Conservation (phyloP, 176 grass and related monocot species). For the Puccinellia tenuiflora region DNA sequence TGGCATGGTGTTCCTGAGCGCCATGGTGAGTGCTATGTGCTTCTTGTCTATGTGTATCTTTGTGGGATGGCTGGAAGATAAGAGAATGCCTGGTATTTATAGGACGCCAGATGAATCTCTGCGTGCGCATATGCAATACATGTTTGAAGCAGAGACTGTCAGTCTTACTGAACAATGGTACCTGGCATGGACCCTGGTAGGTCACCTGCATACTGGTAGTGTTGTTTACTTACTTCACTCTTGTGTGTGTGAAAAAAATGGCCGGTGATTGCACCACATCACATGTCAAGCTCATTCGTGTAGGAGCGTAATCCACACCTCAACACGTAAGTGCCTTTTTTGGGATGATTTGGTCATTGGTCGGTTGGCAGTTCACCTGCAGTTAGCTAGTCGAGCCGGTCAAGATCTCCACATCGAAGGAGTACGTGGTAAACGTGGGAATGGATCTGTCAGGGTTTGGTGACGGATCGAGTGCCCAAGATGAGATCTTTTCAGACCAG, state of each 20-base stretch:
- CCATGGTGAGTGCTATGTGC: neutral
- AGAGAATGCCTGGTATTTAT: neutral
- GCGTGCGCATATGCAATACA: neutral
- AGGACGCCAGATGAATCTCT: neutral
- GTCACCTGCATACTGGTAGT: neutral
- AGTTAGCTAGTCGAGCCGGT: neutral
- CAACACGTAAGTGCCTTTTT: neutral
- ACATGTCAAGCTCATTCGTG: too few species aligned
- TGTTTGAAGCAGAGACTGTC: neutral
- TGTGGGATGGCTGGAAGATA: neutral
- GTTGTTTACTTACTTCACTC: slow-evolving; percentile 2
- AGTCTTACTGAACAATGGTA: neutral
- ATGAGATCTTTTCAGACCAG: too few species aligned
- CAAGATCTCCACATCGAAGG: neutral
- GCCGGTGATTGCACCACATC: too few species aligned
- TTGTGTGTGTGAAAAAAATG: too few species aligned
- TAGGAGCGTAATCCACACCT: neutral
- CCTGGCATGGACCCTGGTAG: neutral
- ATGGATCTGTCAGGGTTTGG: too few species aligned
- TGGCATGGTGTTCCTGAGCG: neutral
- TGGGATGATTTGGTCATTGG: neutral
- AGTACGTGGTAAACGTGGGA: too few species aligned
- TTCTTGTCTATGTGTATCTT: neutral
- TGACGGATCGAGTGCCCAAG: too few species aligned
- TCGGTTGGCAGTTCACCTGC: neutral